Base-by-base conservation (phyloP, 371 early-diverging fungal species). In the Nematocida sp. region DNA sequence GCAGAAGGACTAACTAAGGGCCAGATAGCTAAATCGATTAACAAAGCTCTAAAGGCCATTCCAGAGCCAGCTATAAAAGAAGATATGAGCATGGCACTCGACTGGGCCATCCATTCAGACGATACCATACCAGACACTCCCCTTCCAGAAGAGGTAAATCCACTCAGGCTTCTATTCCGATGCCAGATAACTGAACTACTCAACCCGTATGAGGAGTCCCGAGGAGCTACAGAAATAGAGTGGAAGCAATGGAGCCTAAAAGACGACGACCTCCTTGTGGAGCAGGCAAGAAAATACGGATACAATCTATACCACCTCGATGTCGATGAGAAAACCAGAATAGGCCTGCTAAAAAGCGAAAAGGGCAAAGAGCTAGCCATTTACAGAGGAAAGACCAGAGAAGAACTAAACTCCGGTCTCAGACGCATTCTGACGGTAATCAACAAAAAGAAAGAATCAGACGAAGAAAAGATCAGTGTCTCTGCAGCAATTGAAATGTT, bases 321-420 rank as follows among this genome's bases (percentile, higher is more conserved):
- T 2, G 53, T 77, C 4, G 63, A 61, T 31, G 51, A 51, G 32
- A 57, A 75, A 51, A 53, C 40, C 2, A 3, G 67, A 21, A 40
- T 55, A n/a, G 58, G 70, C 53, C 62, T 57, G 25, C 66, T 76
- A 19, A 81, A 81, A 60, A 55, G 54, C 48, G 45, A 49, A 21
- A 79, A 81, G 11, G 65, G 65, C 11, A 53, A 48, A 45, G 74
- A 65, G 25, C 19, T 23, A 2, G 64, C 58, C 2, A 32, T 61
- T 2, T 77, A 76, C 63, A 63, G 54, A 34, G 80, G 78, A 38
- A 78, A 78, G 53, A 47, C 58, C 27, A 46, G 32, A 17, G 80
- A 81, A n/a, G 84, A 84, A 32, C 64, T 82, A 15, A 84, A 82
- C 74, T 75, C 78, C 25, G 48, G 84, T 46, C 19, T 84, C 31